Percentiles rank a stretch among this genome's conserved stretches.
These are phyloP conservation scores for Scheffersomyces parashehatae DNA, from an alignment of 1,139 yeast genomes.

Conservation along the genomic window DNA sequence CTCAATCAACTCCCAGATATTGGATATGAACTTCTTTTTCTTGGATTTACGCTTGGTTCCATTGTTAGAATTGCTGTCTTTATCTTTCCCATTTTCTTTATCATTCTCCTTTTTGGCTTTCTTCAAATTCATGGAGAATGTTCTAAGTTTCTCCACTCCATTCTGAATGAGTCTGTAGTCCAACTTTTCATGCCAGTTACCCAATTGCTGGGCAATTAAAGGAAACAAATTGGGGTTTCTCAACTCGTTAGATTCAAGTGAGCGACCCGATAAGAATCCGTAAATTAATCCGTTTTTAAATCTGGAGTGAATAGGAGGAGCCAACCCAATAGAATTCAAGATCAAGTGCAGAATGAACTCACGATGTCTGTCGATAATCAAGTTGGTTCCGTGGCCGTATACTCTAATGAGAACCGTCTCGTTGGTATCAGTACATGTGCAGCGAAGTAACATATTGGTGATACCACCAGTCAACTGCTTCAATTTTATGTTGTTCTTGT, in stretches of 20 bases:
- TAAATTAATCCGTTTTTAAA: slow-evolving; percentile 76
- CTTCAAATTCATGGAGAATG: slow-evolving; percentile 27
- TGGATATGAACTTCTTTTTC: slow-evolving; percentile 38
- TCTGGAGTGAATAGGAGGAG: slow-evolving; percentile 69
- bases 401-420: slow-evolving; percentile 62
- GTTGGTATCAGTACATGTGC: slow-evolving; percentile 28
- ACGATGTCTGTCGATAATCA: slow-evolving; percentile 73
- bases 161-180: slow-evolving; percentile 48
- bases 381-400: slow-evolving; percentile 73
- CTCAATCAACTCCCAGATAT: slow-evolving; percentile 60
- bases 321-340: slow-evolving; percentile 59
- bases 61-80: slow-evolving; percentile 6
- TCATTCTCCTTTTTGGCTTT: slow-evolving; percentile 7
- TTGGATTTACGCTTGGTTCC: slow-evolving; percentile 13
- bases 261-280: slow-evolving; percentile 67
- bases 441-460: slow-evolving; percentile 69
- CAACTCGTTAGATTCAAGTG: slow-evolving; percentile 59
- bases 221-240: slow-evolving; percentile 49
- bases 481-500: slow-evolving; percentile 24
- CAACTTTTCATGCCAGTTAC: slow-evolving; percentile 66
- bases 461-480: slow-evolving; percentile 71
- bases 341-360: slow-evolving; percentile 74
- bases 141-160: slow-evolving; percentile 49
- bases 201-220: slow-evolving; percentile 65
- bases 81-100: slow-evolving; percentile 1